phyloP scores from a whole-genome alignment of 768 basidiomycete species.

The Lactarius evosmus region DNA sequence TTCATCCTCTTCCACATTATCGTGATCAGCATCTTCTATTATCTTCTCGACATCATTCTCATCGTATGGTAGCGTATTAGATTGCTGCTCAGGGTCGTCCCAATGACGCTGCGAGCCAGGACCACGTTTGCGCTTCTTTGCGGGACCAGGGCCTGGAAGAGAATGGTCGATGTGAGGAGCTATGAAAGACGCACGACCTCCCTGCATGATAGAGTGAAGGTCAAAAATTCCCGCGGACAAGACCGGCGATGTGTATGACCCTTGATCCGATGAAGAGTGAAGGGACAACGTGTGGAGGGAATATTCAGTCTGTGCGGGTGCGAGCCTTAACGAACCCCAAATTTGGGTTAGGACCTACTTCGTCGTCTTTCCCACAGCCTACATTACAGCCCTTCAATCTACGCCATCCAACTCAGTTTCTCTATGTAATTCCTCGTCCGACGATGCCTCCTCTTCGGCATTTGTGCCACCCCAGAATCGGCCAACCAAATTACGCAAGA shows the following conservation, averaged over 20 bases:
- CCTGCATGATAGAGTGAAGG: constrained; percentile 18
- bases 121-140: constrained; percentile 26
- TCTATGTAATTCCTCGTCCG: constrained; percentile 15
- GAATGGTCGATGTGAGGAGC: constrained; percentile 16
- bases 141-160: constrained; percentile 22
- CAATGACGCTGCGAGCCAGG: constrained; percentile 38
- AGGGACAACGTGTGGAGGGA: background rate
- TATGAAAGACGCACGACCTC: constrained; percentile 21
- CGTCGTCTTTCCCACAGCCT: background rate
- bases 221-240: background rate
- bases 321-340: background rate
- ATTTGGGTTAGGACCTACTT: constrained; percentile 16
- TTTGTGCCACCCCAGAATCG: constrained; percentile 23
- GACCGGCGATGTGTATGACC: background rate
- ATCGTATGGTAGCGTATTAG: constrained; percentile 35
- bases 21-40: constrained; percentile 15
- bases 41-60: constrained; percentile 27
- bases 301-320: no score
- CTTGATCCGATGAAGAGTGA: background rate
- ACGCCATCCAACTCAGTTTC: constrained; percentile 19
- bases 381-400: constrained; percentile 1
- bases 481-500: constrained; percentile 25
- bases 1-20: constrained; percentile 35
- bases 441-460: constrained; percentile 17
- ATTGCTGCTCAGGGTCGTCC: constrained; percentile 40